Base-by-base conservation (phyloP, 208 protist genomes). In the Acanthamoeba healyi region DNA sequence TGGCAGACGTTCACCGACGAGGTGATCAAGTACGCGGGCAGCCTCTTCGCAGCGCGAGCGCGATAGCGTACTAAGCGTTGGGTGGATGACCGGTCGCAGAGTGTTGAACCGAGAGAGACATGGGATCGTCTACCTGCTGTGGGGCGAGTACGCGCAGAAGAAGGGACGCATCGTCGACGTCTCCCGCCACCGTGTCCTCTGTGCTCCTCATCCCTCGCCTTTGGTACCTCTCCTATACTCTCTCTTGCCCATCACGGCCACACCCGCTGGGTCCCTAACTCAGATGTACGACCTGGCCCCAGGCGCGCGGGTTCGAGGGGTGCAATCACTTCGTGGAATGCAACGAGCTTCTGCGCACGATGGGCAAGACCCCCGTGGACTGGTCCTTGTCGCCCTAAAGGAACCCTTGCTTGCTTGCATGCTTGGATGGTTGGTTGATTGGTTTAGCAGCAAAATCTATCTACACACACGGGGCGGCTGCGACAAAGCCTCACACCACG, bases 1-100 rank as follows among this genome's bases (percentile, higher is more conserved):
- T 97, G 97, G 97, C 95, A 97, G 81, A 36, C 51, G 2, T 96
- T 97, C 51, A 97, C 97, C 17, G 96, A 97, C 26, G 92, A 92
- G 26, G 95, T 96, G 17, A 95, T 97, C 40, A 56, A 26, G 89
- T 93, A 74, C 19, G n/a, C 44, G 5, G 38, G 7, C 29, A 2
- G 32, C 65, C n/a, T n/a, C n/a, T n/a, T n/a, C n/a, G n/a, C n/a
- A n/a, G n/a, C n/a, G n/a, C n/a, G n/a, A n/a, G n/a, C n/a, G n/a
- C n/a, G n/a, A n/a, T n/a, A n/a, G n/a, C n/a, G n/a, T n/a, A n/a
- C n/a, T n/a, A n/a, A n/a, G n/a, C n/a, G n/a, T n/a, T n/a, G n/a
- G n/a, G n/a, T n/a, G n/a, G n/a, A n/a, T n/a, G n/a, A n/a, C n/a
- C n/a, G n/a, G n/a, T n/a, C n/a, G n/a, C 49, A 93, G 72, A 22